A percentile compares a stretch with the other conserved stretches of the same genome.
Evolutionary conservation across 495 filamentous ascomycete species (phyloP).

Genomic region (Amniculicola lignicola): DNA sequence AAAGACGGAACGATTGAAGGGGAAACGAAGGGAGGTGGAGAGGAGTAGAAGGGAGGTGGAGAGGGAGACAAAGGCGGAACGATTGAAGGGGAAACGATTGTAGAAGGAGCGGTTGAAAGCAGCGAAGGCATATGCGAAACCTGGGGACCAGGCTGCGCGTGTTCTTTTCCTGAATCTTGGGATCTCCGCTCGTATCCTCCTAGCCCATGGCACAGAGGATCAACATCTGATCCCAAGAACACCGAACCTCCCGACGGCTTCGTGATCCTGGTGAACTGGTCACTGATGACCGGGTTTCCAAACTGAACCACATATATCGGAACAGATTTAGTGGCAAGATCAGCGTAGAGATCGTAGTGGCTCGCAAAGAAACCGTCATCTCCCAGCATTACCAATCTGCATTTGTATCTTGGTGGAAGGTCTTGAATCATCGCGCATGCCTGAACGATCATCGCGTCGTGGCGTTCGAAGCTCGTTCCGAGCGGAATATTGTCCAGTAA

Average conservation of each 20-base stretch:
- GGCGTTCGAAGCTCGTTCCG: slow-evolving; percentile 2
- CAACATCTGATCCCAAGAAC: background rate
- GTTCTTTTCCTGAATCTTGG: background rate
- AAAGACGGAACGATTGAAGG: no score
- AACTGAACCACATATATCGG: slow-evolving; percentile 5
- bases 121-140: background rate
- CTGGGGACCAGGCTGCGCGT: background rate
- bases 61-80: no score
- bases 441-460: slow-evolving; percentile 2
- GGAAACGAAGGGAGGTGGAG: no score
- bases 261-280: background rate
- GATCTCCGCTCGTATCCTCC: slow-evolving; percentile 1
- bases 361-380: slow-evolving; percentile 1
- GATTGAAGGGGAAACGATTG: no score
- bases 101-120: no score
- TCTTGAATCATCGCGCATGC: background rate
- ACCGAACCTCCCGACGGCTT: background rate
- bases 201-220: background rate
- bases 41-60: no score
- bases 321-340: background rate
- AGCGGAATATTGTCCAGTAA: slow-evolving; percentile 1
- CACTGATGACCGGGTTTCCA: background rate
- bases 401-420: background rate
- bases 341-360: background rate
- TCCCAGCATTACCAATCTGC: slow-evolving; percentile 1